These are phyloP conservation scores for Rhynchospora pubera DNA, from an alignment of 176 grass and related monocot genomes.

Conservation along the genomic window DNA sequence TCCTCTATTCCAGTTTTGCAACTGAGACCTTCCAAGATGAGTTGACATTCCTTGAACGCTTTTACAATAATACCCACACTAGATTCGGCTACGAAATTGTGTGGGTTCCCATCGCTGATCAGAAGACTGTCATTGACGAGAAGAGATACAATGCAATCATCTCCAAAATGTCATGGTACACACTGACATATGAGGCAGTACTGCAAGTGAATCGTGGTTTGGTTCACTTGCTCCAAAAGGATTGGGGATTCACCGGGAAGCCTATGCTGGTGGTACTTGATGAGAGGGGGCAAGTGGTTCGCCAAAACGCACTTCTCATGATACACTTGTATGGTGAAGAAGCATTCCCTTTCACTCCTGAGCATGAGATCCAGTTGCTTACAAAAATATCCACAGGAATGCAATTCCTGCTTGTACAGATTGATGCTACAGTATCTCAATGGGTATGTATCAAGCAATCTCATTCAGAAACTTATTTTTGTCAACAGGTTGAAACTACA, in stretches of 20 bases:
- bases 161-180: conserved; percentile 8
- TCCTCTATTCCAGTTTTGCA: conserved; percentile 5
- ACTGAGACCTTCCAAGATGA: conserved; percentile 4
- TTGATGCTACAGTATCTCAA: not conserved
- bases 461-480: conserved; percentile 6
- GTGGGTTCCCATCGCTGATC: not conserved
- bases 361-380: conserved; percentile 1
- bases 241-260: conserved; percentile 9
- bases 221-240: conserved; percentile 5
- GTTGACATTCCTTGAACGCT: not conserved
- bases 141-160: not conserved
- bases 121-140: not conserved
- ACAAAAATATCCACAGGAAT: not conserved
- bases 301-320: not conserved
- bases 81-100: conserved; percentile 6
- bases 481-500: conserved; percentile 6
- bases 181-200: conserved; percentile 4
- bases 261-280: not conserved
- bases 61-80: not conserved
- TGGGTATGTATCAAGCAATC: conserved; percentile 9
- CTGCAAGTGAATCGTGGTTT: not conserved
- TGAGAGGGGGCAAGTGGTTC: conserved; percentile 11
- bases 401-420: conserved; percentile 7
- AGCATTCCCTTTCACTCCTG: conserved; percentile 7
- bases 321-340: not conserved